Conservation (phyloP, 225 moss, liverwort and hornwort genomes). For the Physcomitrellopsis africana region DNA sequence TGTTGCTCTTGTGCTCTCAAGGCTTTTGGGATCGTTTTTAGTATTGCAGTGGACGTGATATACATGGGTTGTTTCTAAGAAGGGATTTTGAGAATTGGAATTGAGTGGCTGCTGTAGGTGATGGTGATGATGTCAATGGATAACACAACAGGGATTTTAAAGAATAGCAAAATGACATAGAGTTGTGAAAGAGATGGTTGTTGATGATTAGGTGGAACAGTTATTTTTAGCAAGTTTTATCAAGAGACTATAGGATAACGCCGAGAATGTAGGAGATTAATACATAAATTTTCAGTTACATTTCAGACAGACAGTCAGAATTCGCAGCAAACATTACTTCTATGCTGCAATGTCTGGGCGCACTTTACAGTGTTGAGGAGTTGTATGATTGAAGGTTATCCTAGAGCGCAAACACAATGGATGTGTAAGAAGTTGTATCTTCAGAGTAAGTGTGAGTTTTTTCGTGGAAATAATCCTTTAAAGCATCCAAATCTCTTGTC, state of each 20-base stretch:
- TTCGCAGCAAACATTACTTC: conserved; percentile 4
- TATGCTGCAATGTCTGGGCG: neutral
- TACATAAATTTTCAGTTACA: neutral
- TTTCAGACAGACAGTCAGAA: neutral
- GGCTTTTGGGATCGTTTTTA: too few relatives aligned
- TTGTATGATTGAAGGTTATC: neutral
- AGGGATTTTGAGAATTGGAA: too few relatives aligned
- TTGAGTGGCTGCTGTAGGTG: too few relatives aligned
- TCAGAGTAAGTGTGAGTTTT: conserved; percentile 12
- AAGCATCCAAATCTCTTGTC: conserved; percentile 13
- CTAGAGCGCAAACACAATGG: conserved; percentile 3
- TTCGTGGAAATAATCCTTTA: too few relatives aligned
- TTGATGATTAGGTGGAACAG: conserved; percentile 8
- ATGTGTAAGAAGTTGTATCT: conserved; percentile 1
- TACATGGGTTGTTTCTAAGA: too few relatives aligned
- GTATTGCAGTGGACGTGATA: too few relatives aligned
- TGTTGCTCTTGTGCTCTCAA: too few relatives aligned
- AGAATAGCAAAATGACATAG: too few relatives aligned
- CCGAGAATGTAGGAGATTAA: conserved; percentile 6
- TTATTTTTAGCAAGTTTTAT: conserved; percentile 23
- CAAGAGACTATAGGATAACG: conserved; percentile 3
- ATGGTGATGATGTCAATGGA: too few relatives aligned
- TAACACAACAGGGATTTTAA: too few relatives aligned
- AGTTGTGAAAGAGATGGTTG: too few relatives aligned
- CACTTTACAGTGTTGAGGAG: too few relatives aligned